Evolutionary conservation across 495 filamentous ascomycete species (phyloP).

Genomic region (Lophiotrema nucula): DNA sequence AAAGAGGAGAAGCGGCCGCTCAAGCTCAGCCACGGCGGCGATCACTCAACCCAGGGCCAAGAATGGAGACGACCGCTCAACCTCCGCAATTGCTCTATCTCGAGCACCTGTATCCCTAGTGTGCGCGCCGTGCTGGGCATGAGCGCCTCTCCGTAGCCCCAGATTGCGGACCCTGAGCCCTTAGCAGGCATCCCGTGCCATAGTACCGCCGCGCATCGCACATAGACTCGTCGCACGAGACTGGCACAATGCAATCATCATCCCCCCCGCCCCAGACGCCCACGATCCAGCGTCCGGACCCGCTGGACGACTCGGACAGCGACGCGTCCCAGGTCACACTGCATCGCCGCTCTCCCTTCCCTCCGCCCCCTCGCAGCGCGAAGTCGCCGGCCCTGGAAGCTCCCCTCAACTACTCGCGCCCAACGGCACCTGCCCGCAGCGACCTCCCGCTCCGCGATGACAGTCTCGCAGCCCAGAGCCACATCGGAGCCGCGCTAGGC

Average conservation of each 20-base stretch:
- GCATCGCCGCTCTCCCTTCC: slow-evolving; percentile 33
- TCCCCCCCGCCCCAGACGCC: slow-evolving; percentile 32
- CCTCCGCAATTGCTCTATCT: background rate
- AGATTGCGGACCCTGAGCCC: background rate
- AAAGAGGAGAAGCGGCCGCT: background rate
- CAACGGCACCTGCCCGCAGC: slow-evolving; percentile 24
- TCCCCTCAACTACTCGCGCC: slow-evolving; percentile 58
- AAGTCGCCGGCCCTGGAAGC: slow-evolving; percentile 28
- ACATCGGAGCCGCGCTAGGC: slow-evolving; percentile 30
- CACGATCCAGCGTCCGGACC: slow-evolving; percentile 20
- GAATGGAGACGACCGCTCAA: background rate
- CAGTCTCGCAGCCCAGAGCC: slow-evolving; percentile 7
- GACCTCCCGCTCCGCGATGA: slow-evolving; percentile 27
- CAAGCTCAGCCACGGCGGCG: background rate
- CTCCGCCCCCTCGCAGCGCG: slow-evolving; percentile 14
- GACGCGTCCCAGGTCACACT: slow-evolving; percentile 30
- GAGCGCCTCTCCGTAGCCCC: slow-evolving; percentile 6
- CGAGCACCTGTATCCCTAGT: background rate
- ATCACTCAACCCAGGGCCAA: background rate
- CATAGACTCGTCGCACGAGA: too few species aligned
- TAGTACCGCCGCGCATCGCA: slow-evolving; percentile 10
- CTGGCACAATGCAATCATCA: slow-evolving; percentile 32
- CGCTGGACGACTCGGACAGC: slow-evolving; percentile 28
- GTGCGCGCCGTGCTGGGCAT: slow-evolving; percentile 29
- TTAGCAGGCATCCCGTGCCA: background rate